Evolutionary conservation across 2,329 filamentous ascomycete species (phyloP), one percentile per base, ranked within the genome.

Genomic region (Lizonia empirigonia): DNA sequence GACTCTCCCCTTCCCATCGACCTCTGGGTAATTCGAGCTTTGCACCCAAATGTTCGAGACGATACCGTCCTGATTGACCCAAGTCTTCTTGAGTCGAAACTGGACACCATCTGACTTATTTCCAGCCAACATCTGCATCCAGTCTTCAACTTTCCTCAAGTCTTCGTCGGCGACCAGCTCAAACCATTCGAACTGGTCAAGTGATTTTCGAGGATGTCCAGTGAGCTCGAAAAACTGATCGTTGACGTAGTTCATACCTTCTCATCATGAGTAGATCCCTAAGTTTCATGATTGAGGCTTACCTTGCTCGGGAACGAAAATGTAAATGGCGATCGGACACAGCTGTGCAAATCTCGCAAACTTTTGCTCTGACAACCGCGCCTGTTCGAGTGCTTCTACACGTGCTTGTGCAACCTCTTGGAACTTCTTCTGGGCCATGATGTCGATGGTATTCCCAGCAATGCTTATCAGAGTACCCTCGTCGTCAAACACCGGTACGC

Each of bases 361-460:
- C 36, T 63, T 65, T 35, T 55, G 45, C 32, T 69, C 67, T 9
- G 64, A 64, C 12, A 62, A 19, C 18, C 59, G 53, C 7, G 58
- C 63, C 33, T 56, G 60, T 35, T 69, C 62, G 2, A 69, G 48
- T 12, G 66, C 65, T 45, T 69, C 67, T 0, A 66, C 53, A 10
- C 58, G 59, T 22, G 56, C 53, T 15, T 63, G 58, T 5, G 60
- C 52, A 10, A 44, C 53, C 27, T 65, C 58, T 52, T 66, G 59
- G 1, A 62, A 56, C 24, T 61, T 65, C 34, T 71, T 71, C 24
- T 71, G 68, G 7, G 56, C 67, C 47, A 61, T 65, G 30, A 72
- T 69, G 32, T 71, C 67, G 10, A 70, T 64, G 4, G 60, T 68
- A 26, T 67, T 69, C 1, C 69, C 68, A 23, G 66, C 63, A 39